Base-by-base conservation (phyloP, 306 rosid species). In the Mimosa bimucronata region DNA sequence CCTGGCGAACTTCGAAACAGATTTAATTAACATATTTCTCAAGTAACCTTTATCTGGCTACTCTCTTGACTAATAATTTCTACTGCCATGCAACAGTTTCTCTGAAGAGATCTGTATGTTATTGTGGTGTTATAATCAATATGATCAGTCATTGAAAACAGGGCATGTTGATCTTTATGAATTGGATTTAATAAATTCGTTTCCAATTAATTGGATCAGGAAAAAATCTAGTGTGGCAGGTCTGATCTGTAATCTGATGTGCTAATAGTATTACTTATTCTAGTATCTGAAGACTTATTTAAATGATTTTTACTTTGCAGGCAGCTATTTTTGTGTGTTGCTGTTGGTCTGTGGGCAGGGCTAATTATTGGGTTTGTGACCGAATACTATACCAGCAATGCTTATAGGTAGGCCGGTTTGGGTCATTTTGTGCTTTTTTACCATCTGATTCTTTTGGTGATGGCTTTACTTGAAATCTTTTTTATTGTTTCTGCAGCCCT, bases 291-390 rank as follows among this genome's bases (percentile, higher is more conserved):
- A 73, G 15, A 76, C 71, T 78, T 23, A 64, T 76, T 70, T 7
- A 64, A 53, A 68, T 66, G 28, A 25, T 75, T 83, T n/a, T 83
- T 40, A 61, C 37, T 67, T 75, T 81, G 92, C 97, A 95, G 97
- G 99, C 91, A 95, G 78, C 88, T 95, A 73, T 91, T 91, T 82
- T 75, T 95, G 73, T 95, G 99, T 48, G 98, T 93, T 58, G 88
- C 93, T 29, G 97, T 95, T 72, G 99, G 99, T 82, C 88, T 95
- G 34, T 95, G 97, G 98, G 99, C 94, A 79, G 98, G 99, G 45
- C 98, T 93, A 52, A 89, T 95, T 68, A 95, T 95, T 25, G 99
- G 99, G 67, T 91, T 95, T 78, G 97, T 92, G 26, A 95, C 98
- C 0, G 98, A 95, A 90, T 91, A 95, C 74, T 90, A 87, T 71